Percentiles rank a stretch among this genome's conserved stretches.
phyloP scores from a whole-genome alignment of 106 monocot species.

The Agapanthus africanus region DNA sequence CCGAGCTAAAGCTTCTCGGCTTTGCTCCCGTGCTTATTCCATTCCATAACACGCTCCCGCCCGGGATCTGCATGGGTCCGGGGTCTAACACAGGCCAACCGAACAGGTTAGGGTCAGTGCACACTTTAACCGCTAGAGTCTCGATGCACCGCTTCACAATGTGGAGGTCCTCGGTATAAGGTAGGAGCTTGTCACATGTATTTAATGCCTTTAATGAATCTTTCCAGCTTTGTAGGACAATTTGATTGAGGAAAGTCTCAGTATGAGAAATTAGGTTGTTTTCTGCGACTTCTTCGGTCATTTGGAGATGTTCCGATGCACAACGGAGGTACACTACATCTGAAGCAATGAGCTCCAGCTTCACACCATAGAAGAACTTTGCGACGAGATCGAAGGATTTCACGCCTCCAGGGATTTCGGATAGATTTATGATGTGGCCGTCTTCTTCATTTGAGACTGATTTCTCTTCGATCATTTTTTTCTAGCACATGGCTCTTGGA shows the following conservation, averaged over 20 bases:
- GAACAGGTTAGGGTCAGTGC: constrained; percentile 20
- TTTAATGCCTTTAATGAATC: constrained; percentile 27
- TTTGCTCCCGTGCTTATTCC: constrained; percentile 32
- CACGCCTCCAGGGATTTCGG: constrained; percentile 25
- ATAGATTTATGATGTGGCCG: constrained; percentile 15
- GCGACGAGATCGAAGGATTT: constrained; percentile 26
- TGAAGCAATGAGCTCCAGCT: constrained; percentile 23
- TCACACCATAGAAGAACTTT: constrained; percentile 32
- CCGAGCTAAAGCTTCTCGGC: constrained; percentile 14
- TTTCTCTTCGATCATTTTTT: constrained; percentile 21
- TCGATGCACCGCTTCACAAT: constrained; percentile 26
- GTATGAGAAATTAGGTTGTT: constrained; percentile 25
- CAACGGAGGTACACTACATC: constrained; percentile 24
- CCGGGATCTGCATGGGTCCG: constrained; percentile 47
- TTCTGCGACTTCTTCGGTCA: constrained; percentile 27
- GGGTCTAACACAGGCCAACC: constrained; percentile 28
- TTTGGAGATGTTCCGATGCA: constrained; percentile 25
- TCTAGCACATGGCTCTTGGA: constrained; percentile 26
- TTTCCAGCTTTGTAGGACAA: constrained; percentile 26
- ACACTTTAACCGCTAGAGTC: constrained; percentile 24
- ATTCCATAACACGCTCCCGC: constrained; percentile 42
- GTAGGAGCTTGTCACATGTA: constrained; percentile 24
- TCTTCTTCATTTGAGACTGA: constrained; percentile 12
- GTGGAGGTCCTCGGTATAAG: constrained; percentile 27
- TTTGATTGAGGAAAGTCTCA: constrained; percentile 21